Base-by-base conservation (phyloP, 1,139 yeast genomes). In the Pneumocystis sp. region DNA sequence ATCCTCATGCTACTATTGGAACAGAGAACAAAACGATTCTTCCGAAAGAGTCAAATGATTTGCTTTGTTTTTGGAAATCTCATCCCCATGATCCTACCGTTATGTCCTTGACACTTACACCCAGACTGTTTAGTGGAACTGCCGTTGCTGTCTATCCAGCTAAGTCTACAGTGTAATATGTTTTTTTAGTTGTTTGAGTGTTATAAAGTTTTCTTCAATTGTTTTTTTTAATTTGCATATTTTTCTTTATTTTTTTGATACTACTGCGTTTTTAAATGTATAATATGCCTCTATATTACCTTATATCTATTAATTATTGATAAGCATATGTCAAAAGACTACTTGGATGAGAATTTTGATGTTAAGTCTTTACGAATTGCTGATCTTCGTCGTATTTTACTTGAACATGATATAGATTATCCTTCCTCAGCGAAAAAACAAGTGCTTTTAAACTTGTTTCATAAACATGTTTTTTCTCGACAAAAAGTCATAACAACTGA, bases 1-100 rank as follows among this genome's bases (percentile, higher is more conserved):
- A 74, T 67, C 80, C 86, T 0, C 98, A 93, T 73, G 82, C 91
- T 40, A 91, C 98, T 0, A 72, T 91, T 8, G 96, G 95, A 0
- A 82, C 89, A 0, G 74, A 78, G 3, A 72, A 77, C 3, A 75
- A 77, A 0, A 78, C 78, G 0, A 78, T 82, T 4, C 78, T 76
- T 65, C 85, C 96, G 0, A 73, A 75, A 35, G 81, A 81, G 66
- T 79, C 86, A 1, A 82, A 83, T 66, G 70, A 69, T 1, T 71
- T 84, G 71, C 73, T 82, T 59, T 70, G 7, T 12, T 12, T 10
- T 15, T 50, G 57, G 57, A 70, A 34, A 39, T 57, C 15, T 65
- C 57, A 50, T 25, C 17, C n/a, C 2, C 15, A 25, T 44, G 29
- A 19, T 19, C 3, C 15, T 10, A 8, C 2, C 25, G 25, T 50